These are phyloP conservation scores for Dothideomycetes sp. DNA, from an alignment of 2,329 filamentous ascomycete species.

Conservation along the genomic window DNA sequence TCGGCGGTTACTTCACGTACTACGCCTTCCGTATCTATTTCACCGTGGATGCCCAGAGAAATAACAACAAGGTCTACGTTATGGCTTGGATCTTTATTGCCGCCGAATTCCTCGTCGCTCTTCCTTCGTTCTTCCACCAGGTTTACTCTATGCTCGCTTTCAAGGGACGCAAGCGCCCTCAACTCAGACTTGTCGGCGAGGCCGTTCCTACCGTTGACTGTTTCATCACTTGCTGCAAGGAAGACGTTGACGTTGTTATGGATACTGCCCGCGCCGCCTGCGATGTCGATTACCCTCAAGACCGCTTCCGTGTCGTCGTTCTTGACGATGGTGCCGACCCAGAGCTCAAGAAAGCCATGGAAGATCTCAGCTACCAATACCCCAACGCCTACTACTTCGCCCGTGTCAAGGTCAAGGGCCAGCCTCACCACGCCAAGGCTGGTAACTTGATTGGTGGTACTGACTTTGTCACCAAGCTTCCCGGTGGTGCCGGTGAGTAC, in stretches of 20 bases:
- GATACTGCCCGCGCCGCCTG: conserved; percentile 32
- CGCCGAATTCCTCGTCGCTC: conserved; percentile 26
- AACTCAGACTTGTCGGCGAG: conserved; percentile 16
- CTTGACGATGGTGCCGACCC: conserved; percentile 32
- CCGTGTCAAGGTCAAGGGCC: conserved; percentile 31
- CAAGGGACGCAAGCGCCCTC: conserved; percentile 13
- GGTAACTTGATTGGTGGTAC: conserved; percentile 54
- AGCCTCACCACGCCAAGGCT: conserved; percentile 47
- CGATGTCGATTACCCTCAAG: conserved; percentile 33
- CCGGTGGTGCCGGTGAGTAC: conserved; percentile 18
- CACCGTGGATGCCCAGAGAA: conserved; percentile 11
- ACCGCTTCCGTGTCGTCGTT: conserved; percentile 30
- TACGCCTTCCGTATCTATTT: conserved; percentile 14
- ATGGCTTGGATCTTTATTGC: conserved; percentile 14
- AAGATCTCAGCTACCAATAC: conserved; percentile 27
- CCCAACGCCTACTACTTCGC: conserved; percentile 36
- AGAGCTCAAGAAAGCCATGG: conserved; percentile 28
- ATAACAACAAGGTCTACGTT: conserved; percentile 1
- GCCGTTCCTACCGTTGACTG: conserved; percentile 35
- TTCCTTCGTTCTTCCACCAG: conserved; percentile 74
- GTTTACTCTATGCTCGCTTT: conserved; percentile 49
- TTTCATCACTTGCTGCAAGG: conserved; percentile 36
- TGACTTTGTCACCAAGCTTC: conserved; percentile 17
- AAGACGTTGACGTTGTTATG: conserved; percentile 34
- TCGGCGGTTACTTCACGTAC: conserved; percentile 11